Conservation (phyloP, 2,329 filamentous ascomycete species). For the Neoscytalidium dimidiatum region DNA sequence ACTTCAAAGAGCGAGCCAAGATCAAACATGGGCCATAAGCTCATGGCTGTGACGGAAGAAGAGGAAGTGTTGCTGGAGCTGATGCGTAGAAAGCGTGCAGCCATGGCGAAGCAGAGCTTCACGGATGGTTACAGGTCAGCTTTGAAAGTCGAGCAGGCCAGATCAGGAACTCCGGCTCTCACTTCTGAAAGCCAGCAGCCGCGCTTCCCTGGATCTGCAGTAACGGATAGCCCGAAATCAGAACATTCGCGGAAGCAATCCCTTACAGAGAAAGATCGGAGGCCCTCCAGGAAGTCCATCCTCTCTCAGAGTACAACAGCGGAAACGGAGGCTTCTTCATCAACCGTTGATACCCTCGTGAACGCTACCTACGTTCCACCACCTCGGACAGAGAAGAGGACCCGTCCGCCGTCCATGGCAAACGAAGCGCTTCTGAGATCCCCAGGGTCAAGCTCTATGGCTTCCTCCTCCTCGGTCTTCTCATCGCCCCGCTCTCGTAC, state of each 20-base stretch:
- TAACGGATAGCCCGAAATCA: neutral
- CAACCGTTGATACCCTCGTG: neutral
- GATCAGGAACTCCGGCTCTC: neutral
- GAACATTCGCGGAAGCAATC: neutral
- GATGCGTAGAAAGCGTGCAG: slow-evolving; percentile 52
- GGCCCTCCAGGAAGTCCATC: neutral
- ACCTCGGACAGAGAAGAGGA: neutral
- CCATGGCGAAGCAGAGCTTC: slow-evolving; percentile 45
- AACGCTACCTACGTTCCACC: slow-evolving; percentile 25
- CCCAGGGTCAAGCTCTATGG: slow-evolving; percentile 22
- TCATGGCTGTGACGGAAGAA: slow-evolving; percentile 53
- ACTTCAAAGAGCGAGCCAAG: slow-evolving; percentile 37
- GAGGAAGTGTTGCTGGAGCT: slow-evolving; percentile 52
- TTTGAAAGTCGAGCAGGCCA: slow-evolving; percentile 34
- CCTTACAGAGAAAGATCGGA: neutral
- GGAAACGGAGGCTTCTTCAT: neutral
- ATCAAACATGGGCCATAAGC: slow-evolving; percentile 33
- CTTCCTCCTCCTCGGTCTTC: slow-evolving; percentile 31
- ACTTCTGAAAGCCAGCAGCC: neutral
- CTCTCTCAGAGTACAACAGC: neutral
- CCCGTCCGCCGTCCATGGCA: neutral
- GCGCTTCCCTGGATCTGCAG: neutral
- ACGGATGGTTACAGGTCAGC: slow-evolving; percentile 39
- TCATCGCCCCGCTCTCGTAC: slow-evolving; percentile 29
- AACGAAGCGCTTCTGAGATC: slow-evolving; percentile 10